Conservation (phyloP, 2,329 filamentous ascomycete species). For the Huntiella decipiens region DNA sequence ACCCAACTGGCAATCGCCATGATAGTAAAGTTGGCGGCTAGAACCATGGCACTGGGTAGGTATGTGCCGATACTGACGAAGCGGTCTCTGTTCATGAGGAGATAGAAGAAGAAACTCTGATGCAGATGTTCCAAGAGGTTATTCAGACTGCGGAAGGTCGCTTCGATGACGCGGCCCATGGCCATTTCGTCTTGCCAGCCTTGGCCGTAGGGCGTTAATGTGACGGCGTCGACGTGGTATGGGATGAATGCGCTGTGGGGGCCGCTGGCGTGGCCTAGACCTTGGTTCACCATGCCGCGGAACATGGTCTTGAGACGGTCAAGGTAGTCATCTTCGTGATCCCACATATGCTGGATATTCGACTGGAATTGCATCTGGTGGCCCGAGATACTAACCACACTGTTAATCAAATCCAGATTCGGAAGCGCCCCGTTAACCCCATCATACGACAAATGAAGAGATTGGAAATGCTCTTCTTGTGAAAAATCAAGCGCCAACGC, state of each 20-base stretch:
- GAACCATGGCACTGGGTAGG: slow-evolving; percentile 88
- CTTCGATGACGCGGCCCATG: slow-evolving; percentile 74
- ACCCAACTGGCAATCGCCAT: slow-evolving; percentile 92
- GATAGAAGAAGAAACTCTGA: slow-evolving; percentile 98
- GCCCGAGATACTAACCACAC: slow-evolving; percentile 66
- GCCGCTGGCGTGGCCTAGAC: slow-evolving; percentile 70
- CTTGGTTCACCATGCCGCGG: slow-evolving; percentile 81
- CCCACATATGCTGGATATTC: slow-evolving; percentile 72
- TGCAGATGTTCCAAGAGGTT: slow-evolving; percentile 93
- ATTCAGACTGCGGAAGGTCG: slow-evolving; percentile 81
- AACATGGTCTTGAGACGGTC: slow-evolving; percentile 77
- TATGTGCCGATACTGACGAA: slow-evolving; percentile 98
- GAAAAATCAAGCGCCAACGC: slow-evolving; percentile 89
- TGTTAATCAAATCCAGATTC: slow-evolving; percentile 92
- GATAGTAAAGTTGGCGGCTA: slow-evolving; percentile 87
- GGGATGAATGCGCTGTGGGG: slow-evolving; percentile 93
- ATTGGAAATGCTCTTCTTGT: slow-evolving; percentile 65
- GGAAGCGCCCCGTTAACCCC: slow-evolving; percentile 89
- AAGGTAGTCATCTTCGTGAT: slow-evolving; percentile 59
- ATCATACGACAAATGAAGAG: slow-evolving; percentile 82
- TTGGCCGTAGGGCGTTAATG: slow-evolving; percentile 73
- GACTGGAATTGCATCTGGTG: slow-evolving; percentile 83
- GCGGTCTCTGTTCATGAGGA: slow-evolving; percentile 74
- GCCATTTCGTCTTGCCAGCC: slow-evolving; percentile 98
- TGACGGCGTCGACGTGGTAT: slow-evolving; percentile 93